These are phyloP conservation scores for Oenanthe javanica DNA, from an alignment of 140 eudicot species.

Conservation along the genomic window DNA sequence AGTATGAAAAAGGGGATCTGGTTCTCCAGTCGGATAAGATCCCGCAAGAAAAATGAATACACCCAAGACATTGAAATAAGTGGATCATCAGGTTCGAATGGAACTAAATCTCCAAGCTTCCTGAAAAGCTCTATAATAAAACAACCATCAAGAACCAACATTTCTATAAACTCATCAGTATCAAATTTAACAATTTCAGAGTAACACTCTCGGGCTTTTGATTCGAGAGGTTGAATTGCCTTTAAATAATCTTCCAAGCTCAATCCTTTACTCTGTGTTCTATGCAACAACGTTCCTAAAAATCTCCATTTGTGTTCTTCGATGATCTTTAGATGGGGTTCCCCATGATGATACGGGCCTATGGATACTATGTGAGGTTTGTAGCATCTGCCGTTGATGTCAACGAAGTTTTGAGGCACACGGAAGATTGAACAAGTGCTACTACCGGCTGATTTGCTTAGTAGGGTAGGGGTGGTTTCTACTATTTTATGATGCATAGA, in stretches of 20 bases:
- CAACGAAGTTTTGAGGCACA: slow-evolving; percentile 52
- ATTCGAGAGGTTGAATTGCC: slow-evolving; percentile 30
- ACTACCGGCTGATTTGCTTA: slow-evolving; percentile 51
- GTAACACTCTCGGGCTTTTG: slow-evolving; percentile 25
- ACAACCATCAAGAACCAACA: slow-evolving; percentile 52
- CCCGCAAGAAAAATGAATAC: slow-evolving; percentile 29
- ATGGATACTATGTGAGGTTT: slow-evolving; percentile 56
- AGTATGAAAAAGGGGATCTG: slow-evolving; percentile 47
- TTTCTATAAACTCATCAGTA: slow-evolving; percentile 38
- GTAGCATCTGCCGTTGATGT: slow-evolving; percentile 52
- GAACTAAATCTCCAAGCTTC: slow-evolving; percentile 11
- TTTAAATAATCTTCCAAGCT: slow-evolving; percentile 26
- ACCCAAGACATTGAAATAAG: slow-evolving; percentile 34
- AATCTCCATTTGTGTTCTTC: slow-evolving; percentile 55
- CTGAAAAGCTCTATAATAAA: slow-evolving; percentile 41
- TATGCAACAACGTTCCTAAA: slow-evolving; percentile 20
- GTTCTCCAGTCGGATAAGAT: slow-evolving; percentile 33
- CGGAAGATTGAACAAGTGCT: slow-evolving; percentile 52
- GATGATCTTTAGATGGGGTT: slow-evolving; percentile 36
- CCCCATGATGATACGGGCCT: slow-evolving; percentile 57
- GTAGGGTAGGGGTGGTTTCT: slow-evolving; percentile 37
- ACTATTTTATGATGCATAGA: slow-evolving; percentile 49
- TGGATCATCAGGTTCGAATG: slow-evolving; percentile 29
- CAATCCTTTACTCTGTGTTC: slow-evolving; percentile 28
- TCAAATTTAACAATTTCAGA: slow-evolving; percentile 19